Evolutionary conservation across 2,329 filamentous ascomycete species (phyloP).

Genomic region (Elsinoe ampelina): DNA sequence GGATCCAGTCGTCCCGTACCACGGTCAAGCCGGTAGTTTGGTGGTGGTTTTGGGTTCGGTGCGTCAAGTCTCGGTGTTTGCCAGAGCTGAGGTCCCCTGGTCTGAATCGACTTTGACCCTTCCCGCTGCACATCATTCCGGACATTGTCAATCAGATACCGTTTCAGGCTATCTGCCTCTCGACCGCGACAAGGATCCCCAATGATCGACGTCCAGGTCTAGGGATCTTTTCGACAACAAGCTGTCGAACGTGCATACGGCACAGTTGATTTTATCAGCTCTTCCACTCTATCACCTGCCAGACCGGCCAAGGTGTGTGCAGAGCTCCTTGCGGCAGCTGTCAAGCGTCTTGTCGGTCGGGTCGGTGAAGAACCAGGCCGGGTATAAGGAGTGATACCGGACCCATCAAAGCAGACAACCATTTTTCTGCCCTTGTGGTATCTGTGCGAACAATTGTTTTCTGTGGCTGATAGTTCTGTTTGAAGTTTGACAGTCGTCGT

Average conservation of each 20-base stretch:
- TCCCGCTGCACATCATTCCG: conserved; percentile 8
- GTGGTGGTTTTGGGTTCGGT: neutral
- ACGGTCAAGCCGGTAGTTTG: conserved; percentile 2
- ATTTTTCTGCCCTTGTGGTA: too few species aligned
- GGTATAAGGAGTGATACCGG: too few species aligned
- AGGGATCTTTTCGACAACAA: neutral
- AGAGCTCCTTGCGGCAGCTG: neutral
- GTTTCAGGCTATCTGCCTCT: neutral
- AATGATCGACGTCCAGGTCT: conserved; percentile 1
- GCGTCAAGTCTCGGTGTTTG: conserved; percentile 1
- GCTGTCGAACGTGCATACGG: conserved; percentile 6
- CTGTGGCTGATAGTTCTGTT: too few species aligned
- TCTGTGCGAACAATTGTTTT: too few species aligned
- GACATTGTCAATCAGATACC: conserved; percentile 4
- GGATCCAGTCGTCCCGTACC: conserved; percentile 3
- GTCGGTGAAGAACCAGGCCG: neutral
- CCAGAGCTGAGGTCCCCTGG: neutral
- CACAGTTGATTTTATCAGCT: neutral
- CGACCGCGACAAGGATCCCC: neutral
- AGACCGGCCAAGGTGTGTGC: neutral
- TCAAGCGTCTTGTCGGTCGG: conserved; percentile 6
- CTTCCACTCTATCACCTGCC: neutral
- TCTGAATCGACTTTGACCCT: neutral
- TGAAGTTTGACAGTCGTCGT: too few species aligned
- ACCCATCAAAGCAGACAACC: too few species aligned